phyloP scores from a whole-genome alignment of 345 rosid genomes.

The Bretschneidera sinensis region DNA sequence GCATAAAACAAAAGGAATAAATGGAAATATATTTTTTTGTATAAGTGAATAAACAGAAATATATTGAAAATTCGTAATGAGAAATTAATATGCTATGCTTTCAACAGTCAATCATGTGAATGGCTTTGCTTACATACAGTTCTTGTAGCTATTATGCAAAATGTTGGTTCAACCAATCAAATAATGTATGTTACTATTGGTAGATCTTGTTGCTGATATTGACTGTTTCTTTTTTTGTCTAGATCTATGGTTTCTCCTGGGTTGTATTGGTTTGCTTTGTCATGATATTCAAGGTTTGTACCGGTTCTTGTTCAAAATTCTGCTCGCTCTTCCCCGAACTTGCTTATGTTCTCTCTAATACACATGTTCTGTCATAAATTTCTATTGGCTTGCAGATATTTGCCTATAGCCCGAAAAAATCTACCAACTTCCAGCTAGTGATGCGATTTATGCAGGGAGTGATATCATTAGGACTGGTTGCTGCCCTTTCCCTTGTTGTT shows the following conservation, averaged over 20 bases:
- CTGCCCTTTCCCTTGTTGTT: conserved; percentile 59
- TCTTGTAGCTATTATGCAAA: background rate
- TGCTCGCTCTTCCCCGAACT: conserved; percentile 5
- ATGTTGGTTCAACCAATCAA: background rate
- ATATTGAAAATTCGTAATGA: too few species aligned
- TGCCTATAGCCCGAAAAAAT: conserved; percentile 70
- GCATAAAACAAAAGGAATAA: background rate
- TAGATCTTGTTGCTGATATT: background rate
- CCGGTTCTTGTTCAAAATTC: conserved; percentile 1
- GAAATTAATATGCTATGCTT: too few species aligned
- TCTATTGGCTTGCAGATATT: conserved; percentile 49
- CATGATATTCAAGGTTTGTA: conserved; percentile 71
- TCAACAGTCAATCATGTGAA: background rate
- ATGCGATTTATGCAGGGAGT: conserved; percentile 82
- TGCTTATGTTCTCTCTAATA: background rate
- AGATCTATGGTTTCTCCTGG: conserved; percentile 98
- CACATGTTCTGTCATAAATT: background rate
- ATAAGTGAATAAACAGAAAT: background rate
- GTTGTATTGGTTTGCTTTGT: conserved; percentile 56
- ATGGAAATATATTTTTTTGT: too few species aligned
- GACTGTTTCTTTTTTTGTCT: conserved; percentile 5
- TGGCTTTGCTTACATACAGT: background rate
- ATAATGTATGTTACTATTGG: background rate
- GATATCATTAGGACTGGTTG: conserved; percentile 54
- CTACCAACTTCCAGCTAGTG: conserved; percentile 55